These are phyloP conservation scores for Oenanthe javanica DNA, from an alignment of 140 eudicot species.

Conservation along the genomic window DNA sequence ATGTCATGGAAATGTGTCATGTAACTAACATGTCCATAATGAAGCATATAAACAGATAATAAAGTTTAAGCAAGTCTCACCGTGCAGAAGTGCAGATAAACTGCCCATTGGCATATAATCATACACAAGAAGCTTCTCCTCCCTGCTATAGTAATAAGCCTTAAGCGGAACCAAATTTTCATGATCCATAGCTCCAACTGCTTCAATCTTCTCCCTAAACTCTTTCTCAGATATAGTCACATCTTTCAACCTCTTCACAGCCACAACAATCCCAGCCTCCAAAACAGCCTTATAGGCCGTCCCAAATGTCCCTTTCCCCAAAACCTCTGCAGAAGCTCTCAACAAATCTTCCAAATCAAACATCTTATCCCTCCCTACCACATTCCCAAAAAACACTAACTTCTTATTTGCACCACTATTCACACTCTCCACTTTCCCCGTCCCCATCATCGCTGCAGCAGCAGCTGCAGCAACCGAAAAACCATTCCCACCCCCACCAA, in stretches of 20 bases:
- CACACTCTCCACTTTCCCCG: conserved; percentile 23
- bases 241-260: conserved; percentile 92
- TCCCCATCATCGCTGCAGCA: conserved; percentile 43
- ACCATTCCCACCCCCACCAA: conserved; percentile 36
- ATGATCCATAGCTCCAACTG: conserved; percentile 86
- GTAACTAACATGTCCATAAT: background rate
- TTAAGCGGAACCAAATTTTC: conserved; percentile 76
- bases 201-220: conserved; percentile 67
- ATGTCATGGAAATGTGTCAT: background rate
- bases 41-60: background rate
- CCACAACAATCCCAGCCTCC: conserved; percentile 70
- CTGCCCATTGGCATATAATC: conserved; percentile 92
- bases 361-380: conserved; percentile 24
- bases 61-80: conserved; percentile 27
- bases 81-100: conserved; percentile 81
- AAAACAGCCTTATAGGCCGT: conserved; percentile 82
- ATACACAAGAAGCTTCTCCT: conserved; percentile 78
- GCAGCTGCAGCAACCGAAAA: conserved; percentile 60
- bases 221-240: conserved; percentile 53
- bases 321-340: conserved; percentile 83
- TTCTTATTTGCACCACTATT: conserved; percentile 39
- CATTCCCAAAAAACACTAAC: conserved; percentile 54
- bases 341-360: conserved; percentile 86
- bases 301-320: conserved; percentile 90
- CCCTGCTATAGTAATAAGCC: conserved; percentile 73